Percentiles rank a stretch among this genome's conserved stretches.
Evolutionary conservation across 2,329 filamentous ascomycete species (phyloP).

Genomic region (Colletotrichum aenigma): DNA sequence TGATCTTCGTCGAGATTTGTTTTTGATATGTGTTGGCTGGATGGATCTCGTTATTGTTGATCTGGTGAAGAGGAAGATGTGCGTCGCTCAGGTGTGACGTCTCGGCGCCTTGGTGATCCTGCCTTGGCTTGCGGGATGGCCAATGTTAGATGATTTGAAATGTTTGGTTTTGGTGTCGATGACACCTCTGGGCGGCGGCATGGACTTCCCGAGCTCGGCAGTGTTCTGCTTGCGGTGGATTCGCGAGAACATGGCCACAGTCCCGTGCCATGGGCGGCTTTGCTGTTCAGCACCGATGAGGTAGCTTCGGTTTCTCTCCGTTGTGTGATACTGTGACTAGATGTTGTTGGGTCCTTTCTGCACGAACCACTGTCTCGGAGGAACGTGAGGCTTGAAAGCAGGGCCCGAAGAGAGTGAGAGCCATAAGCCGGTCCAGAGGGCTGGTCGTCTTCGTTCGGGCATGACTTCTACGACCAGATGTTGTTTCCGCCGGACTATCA

Average conservation of each 20-base stretch:
- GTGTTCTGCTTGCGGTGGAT: accelerated
- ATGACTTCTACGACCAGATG: neutral
- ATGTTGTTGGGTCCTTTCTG: neutral
- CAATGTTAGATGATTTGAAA: neutral
- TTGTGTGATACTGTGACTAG: neutral
- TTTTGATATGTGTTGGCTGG: neutral
- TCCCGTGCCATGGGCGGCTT: neutral
- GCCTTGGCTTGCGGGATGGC: neutral
- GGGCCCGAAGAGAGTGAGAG: neutral
- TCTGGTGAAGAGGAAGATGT: neutral
- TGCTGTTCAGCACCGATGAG: neutral
- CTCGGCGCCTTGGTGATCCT: neutral
- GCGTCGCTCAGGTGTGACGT: neutral
- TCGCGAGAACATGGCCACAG: neutral
- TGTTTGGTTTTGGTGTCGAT: neutral
- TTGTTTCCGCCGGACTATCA: neutral
- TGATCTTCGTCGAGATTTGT: neutral
- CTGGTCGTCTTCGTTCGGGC: accelerated
- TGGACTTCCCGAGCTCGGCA: neutral
- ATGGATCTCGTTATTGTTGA: neutral
- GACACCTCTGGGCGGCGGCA: neutral
- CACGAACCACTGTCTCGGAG: accelerated
- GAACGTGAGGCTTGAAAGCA: accelerated
- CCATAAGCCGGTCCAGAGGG: too few relatives aligned
- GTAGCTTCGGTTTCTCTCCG: neutral